phyloP scores from a whole-genome alignment of 805 yeast species.

The Saccharomycopsis sp. region DNA sequence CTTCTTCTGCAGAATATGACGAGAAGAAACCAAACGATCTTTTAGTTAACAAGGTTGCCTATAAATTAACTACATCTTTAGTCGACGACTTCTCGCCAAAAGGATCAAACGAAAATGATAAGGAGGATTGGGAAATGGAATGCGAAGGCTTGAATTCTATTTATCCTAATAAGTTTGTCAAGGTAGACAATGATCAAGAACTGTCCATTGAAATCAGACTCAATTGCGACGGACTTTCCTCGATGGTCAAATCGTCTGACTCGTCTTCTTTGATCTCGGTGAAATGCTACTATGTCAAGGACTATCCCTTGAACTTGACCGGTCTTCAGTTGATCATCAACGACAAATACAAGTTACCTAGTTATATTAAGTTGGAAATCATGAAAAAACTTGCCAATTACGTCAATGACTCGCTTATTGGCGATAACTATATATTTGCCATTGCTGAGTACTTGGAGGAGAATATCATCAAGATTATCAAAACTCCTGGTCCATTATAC shows the following conservation, averaged over 20 bases:
- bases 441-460: conserved; percentile 76
- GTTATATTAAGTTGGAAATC: conserved; percentile 58
- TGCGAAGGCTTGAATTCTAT: conserved; percentile 58
- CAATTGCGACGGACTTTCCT: conserved; percentile 28
- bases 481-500: conserved; percentile 68
- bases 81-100: conserved; percentile 17
- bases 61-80: conserved; percentile 25
- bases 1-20: not conserved
- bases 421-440: conserved; percentile 62
- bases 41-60: not conserved
- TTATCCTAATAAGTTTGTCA: conserved; percentile 37
- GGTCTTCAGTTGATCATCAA: conserved; percentile 54
- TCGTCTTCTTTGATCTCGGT: conserved; percentile 21
- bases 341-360: conserved; percentile 51
- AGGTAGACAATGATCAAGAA: conserved; percentile 26
- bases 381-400: conserved; percentile 40
- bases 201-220: conserved; percentile 31
- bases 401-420: conserved; percentile 42
- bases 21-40: not conserved
- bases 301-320: conserved; percentile 62
- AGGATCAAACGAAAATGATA: conserved; percentile 25
- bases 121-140: conserved; percentile 67
- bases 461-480: conserved; percentile 48
- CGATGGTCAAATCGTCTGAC: conserved; percentile 23
- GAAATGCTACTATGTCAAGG: conserved; percentile 39